A percentile compares a stretch with the other conserved stretches of the same genome.
These are phyloP conservation scores for Aspergillus aculeatus DNA, from an alignment of 2,329 filamentous ascomycete genomes.

Conservation along the genomic window DNA sequence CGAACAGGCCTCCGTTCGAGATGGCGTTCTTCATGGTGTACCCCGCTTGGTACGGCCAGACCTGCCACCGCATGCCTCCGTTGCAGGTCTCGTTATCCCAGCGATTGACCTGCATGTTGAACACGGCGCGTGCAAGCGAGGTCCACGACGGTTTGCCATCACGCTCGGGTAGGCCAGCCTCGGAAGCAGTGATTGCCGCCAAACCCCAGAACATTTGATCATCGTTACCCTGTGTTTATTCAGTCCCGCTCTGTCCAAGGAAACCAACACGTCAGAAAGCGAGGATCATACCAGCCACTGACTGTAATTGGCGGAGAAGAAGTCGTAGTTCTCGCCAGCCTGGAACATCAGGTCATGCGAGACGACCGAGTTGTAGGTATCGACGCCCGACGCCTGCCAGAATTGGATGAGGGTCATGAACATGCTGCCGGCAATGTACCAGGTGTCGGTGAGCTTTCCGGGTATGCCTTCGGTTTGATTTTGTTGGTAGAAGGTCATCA, in stretches of 20 bases:
- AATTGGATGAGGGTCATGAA: conserved; percentile 70
- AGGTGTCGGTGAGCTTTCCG: conserved; percentile 30
- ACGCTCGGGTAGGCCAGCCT: conserved; percentile 70
- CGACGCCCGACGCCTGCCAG: conserved; percentile 75
- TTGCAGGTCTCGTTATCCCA: conserved; percentile 66
- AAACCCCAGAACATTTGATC: conserved; percentile 75
- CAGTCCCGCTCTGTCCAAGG: not conserved
- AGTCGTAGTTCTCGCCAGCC: conserved; percentile 67
- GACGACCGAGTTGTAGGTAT: conserved; percentile 65
- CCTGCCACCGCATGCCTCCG: conserved; percentile 82
- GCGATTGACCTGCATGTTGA: conserved; percentile 68
- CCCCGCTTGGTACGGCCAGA: conserved; percentile 71
- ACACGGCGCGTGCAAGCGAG: conserved; percentile 70
- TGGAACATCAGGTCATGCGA: conserved; percentile 69
- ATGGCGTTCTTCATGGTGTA: conserved; percentile 57
- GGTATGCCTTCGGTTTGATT: conserved; percentile 33
- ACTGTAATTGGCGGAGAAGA: conserved; percentile 64
- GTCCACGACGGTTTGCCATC: conserved; percentile 68
- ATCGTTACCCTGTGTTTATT: conserved; percentile 42
- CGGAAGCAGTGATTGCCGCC: conserved; percentile 71
- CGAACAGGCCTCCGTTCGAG: conserved; percentile 56
- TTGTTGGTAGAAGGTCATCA: conserved; percentile 30
- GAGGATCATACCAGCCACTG: conserved; percentile 23
- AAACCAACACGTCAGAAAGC: not conserved
- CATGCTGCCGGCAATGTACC: conserved; percentile 70